phyloP scores from a whole-genome alignment of 1,284 basidiomycete genomes.

The Testicularia cyperi region DNA sequence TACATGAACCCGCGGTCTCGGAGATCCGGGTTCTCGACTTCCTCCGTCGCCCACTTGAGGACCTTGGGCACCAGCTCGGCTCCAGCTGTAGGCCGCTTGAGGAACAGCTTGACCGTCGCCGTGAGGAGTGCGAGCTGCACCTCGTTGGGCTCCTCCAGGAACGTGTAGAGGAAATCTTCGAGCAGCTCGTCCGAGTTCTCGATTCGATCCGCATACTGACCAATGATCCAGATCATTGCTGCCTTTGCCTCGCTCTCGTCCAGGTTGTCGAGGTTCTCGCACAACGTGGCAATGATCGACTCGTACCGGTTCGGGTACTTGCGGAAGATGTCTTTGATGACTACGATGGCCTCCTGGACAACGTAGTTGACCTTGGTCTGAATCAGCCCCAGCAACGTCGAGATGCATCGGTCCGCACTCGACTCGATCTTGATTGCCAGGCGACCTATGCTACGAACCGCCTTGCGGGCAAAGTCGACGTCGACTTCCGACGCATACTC shows the following conservation, averaged over 20 bases:
- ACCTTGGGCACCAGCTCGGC: conserved; percentile 93
- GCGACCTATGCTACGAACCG: conserved; percentile 92
- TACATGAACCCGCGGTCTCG: conserved; percentile 99
- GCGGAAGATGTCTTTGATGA: conserved; percentile 97
- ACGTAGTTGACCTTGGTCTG: conserved; percentile 95
- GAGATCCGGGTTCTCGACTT: conserved; percentile 94
- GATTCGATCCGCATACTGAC: conserved; percentile 93
- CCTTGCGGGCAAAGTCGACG: conserved; percentile 95
- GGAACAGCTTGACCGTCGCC: conserved; percentile 92
- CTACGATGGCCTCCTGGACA: conserved; percentile 94
- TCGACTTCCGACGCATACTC: conserved; percentile 99
- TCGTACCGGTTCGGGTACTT: conserved; percentile 96
- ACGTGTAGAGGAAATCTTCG: conserved; percentile 86
- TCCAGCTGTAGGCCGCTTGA: conserved; percentile 86
- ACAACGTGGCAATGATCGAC: conserved; percentile 86
- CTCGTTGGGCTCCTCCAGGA: conserved; percentile 90
- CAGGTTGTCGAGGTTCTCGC: conserved; percentile 84
- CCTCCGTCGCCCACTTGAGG: conserved; percentile 94
- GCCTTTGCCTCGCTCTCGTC: conserved; percentile 97
- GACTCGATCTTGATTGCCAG: conserved; percentile 93
- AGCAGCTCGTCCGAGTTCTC: conserved; percentile 93
- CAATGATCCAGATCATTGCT: conserved; percentile 96
- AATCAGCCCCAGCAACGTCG: conserved; percentile 80
- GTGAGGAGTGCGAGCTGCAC: conserved; percentile 93
- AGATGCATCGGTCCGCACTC: conserved; percentile 85